Conservation (phyloP, 176 grass and related monocot species). For the Oryza glumipatula region DNA sequence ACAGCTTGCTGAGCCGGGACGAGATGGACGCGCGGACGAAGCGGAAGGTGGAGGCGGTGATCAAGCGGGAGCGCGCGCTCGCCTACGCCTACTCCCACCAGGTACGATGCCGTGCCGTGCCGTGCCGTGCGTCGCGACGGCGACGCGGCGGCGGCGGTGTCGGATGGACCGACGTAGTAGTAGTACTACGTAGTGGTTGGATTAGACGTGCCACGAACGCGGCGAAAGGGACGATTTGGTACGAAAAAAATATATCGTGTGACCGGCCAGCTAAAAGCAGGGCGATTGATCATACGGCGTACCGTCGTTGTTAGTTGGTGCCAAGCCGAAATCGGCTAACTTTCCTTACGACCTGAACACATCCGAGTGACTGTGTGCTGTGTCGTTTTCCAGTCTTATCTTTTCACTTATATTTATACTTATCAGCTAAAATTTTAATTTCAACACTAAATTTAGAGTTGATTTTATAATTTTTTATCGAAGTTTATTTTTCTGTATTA, state of each 20-base stretch:
- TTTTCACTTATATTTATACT: too few species aligned
- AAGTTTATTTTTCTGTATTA: too few species aligned
- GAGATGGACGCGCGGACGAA: slow-evolving; percentile 62
- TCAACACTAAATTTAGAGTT: too few species aligned
- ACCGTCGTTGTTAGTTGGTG: slow-evolving; percentile 24
- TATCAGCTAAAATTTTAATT: too few species aligned
- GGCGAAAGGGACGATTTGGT: slow-evolving; percentile 8
- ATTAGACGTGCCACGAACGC: too few species aligned
- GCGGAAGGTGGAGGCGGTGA: slow-evolving; percentile 82
- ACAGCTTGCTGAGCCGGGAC: slow-evolving; percentile 67
- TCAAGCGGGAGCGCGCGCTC: slow-evolving; percentile 85
- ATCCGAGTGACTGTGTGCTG: background rate
- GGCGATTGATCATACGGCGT: background rate
- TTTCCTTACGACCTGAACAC: background rate
- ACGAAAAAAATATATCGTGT: background rate
- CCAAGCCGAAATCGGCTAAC: background rate
- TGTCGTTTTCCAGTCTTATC: too few species aligned
- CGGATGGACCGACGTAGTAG: too few species aligned
- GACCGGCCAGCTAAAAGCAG: slow-evolving; percentile 28
- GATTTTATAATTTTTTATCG: too few species aligned
- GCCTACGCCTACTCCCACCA: slow-evolving; percentile 97
- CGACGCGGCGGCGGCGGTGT: background rate
- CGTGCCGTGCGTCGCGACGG: background rate
- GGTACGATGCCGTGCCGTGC: slow-evolving; percentile 34
- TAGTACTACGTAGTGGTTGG: too few species aligned